These are phyloP conservation scores for Cercospora sesami DNA, from an alignment of 2,329 filamentous ascomycete species.

Conservation along the genomic window DNA sequence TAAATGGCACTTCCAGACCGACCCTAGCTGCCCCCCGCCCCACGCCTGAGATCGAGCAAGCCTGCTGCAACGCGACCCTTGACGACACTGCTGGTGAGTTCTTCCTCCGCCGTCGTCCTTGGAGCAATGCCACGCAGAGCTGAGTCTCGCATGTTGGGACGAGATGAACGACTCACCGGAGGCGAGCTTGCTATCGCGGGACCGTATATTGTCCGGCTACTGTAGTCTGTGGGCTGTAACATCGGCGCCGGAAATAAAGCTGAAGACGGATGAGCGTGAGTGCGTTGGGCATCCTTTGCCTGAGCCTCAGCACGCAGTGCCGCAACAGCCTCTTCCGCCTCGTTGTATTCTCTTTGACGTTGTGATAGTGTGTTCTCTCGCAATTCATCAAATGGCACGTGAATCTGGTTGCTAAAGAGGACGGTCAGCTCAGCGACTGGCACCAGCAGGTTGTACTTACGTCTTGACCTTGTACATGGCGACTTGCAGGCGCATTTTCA, in stretches of 20 bases:
- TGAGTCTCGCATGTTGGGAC: background rate
- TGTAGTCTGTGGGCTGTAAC: constrained; percentile 42
- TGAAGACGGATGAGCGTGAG: constrained; percentile 19
- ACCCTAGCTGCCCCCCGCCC: background rate
- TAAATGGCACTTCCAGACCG: background rate
- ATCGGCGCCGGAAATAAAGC: constrained; percentile 43
- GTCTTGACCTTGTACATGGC: constrained; percentile 68
- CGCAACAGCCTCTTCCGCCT: constrained; percentile 34
- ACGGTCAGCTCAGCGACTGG: background rate
- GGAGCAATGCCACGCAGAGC: background rate
- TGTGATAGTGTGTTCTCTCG: constrained; percentile 18
- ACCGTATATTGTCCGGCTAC: constrained; percentile 41
- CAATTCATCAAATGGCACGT: constrained; percentile 63
- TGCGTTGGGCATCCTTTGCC: background rate
- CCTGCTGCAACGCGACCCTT: constrained; percentile 56
- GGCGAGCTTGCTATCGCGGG: constrained; percentile 22
- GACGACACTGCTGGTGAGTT: constrained; percentile 50
- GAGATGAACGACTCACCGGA: constrained; percentile 1
- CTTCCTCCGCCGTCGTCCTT: constrained; percentile 28
- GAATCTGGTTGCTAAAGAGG: constrained; percentile 65
- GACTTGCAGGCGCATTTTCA: constrained; percentile 67
- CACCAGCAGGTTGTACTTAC: constrained; percentile 5
- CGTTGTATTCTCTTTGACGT: background rate
- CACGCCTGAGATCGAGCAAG: constrained; percentile 49
- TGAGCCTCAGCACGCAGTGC: constrained; percentile 16